Percentiles rank a stretch among this genome's conserved stretches.
These are phyloP conservation scores for Linum usitatissimum DNA, from an alignment of 345 rosid species.

Conservation along the genomic window DNA sequence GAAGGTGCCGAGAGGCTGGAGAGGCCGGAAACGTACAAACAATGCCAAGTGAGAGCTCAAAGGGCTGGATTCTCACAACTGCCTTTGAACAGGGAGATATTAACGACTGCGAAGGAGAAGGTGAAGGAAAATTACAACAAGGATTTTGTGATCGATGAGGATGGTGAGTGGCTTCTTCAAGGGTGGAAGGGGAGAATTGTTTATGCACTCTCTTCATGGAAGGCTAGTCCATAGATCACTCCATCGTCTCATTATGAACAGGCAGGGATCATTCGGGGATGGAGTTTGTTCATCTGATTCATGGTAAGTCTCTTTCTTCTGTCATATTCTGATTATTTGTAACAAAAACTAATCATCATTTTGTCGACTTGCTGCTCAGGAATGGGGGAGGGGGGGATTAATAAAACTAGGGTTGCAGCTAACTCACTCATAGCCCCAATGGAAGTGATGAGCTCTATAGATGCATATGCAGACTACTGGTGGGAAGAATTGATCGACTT, in stretches of 20 bases:
- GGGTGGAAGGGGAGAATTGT: slow-evolving; percentile 38
- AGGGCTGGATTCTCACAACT: slow-evolving; percentile 34
- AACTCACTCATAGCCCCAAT: no score
- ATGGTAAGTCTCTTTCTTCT: background rate
- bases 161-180: slow-evolving; percentile 33
- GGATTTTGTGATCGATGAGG: slow-evolving; percentile 34
- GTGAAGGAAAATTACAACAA: slow-evolving; percentile 23
- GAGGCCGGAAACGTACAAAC: slow-evolving; percentile 44
- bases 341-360: no score
- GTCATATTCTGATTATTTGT: background rate
- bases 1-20: slow-evolving; percentile 50
- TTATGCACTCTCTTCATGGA: slow-evolving; percentile 30
- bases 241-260: background rate
- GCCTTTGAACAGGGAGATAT: slow-evolving; percentile 23
- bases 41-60: slow-evolving; percentile 19
- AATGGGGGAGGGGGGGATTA: no score
- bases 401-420: no score
- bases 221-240: background rate
- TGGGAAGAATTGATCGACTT: background rate
- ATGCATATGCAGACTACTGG: no score
- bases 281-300: background rate
- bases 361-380: no score
- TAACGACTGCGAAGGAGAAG: slow-evolving; percentile 21
- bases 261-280: background rate
- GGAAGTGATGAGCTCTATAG: no score